Evolutionary conservation across 1,139 yeast species (phyloP).

Genomic region (Yamadazyma sp.): DNA sequence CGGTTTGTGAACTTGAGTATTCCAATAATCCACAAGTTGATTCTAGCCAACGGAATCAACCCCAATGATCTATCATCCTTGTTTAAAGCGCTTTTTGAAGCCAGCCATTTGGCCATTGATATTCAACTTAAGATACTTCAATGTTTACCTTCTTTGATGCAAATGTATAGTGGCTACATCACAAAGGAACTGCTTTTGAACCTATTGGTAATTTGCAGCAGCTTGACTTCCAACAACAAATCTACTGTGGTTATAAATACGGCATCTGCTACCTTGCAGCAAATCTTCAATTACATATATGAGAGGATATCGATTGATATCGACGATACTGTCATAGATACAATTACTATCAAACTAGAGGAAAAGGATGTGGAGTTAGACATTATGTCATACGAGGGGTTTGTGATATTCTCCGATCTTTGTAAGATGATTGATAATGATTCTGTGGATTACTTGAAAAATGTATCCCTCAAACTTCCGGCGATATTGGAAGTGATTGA

Average conservation of each 20-base stretch:
- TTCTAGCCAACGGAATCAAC: constrained; percentile 50
- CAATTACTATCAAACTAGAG: constrained; percentile 5
- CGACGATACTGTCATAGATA: constrained; percentile 7
- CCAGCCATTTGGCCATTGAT: constrained; percentile 75
- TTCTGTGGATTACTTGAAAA: constrained; percentile 48
- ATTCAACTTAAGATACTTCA: constrained; percentile 88
- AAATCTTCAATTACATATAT: constrained; percentile 71
- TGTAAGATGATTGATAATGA: constrained; percentile 66
- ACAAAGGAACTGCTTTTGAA: constrained; percentile 57
- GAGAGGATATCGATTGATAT: constrained; percentile 47
- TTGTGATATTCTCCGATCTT: constrained; percentile 65
- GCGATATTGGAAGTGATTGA: constrained; percentile 82
- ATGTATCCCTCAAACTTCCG: constrained; percentile 56
- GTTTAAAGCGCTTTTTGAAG: constrained; percentile 67
- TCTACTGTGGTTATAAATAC: constrained; percentile 83
- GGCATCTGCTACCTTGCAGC: constrained; percentile 91
- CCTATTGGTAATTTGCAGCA: constrained; percentile 68
- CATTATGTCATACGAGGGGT: constrained; percentile 66
- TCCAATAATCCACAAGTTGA: constrained; percentile 63
- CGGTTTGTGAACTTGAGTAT: constrained; percentile 72
- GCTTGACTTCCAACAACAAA: constrained; percentile 67
- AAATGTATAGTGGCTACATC: constrained; percentile 56
- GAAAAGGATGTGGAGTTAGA: constrained; percentile 31
- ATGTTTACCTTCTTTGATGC: constrained; percentile 72
- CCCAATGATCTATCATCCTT: constrained; percentile 50